A percentile compares a stretch with the other conserved stretches of the same genome.
These are phyloP conservation scores for Solanum rostratum DNA, from an alignment of 257 asterid genomes.

Conservation along the genomic window DNA sequence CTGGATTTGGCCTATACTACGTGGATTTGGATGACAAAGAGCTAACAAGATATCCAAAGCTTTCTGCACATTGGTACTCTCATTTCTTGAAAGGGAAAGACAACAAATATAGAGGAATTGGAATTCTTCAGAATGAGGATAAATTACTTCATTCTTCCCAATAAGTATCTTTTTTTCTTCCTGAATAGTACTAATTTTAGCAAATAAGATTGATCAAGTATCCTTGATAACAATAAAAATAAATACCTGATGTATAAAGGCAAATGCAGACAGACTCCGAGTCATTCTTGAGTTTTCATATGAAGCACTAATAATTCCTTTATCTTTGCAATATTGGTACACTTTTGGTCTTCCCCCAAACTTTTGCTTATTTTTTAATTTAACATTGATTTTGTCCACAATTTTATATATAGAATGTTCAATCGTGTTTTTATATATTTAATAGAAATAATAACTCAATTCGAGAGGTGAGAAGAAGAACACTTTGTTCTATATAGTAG, in stretches of 20 bases:
- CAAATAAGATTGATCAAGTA: background rate
- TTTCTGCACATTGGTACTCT: constrained; percentile 43
- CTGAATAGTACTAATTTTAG: background rate
- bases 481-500: too few species aligned
- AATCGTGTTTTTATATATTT: too few species aligned
- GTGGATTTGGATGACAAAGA: constrained; percentile 52
- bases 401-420: too few species aligned
- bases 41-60: constrained; percentile 28
- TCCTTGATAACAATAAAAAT: background rate
- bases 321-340: too few species aligned
- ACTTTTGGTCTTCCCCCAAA: too few species aligned
- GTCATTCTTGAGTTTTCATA: too few species aligned
- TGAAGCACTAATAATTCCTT: too few species aligned
- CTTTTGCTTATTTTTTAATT: too few species aligned
- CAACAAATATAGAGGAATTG: background rate
- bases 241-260: background rate
- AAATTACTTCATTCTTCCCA: background rate
- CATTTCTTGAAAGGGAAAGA: constrained; percentile 30
- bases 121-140: background rate
- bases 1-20: constrained; percentile 35
- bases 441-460: too few species aligned
- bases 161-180: background rate
- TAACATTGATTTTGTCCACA: too few species aligned
- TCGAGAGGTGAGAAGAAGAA: too few species aligned
- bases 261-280: background rate